These are phyloP conservation scores for Hypericum androsaemum DNA, from an alignment of 345 rosid species.

Conservation along the genomic window DNA sequence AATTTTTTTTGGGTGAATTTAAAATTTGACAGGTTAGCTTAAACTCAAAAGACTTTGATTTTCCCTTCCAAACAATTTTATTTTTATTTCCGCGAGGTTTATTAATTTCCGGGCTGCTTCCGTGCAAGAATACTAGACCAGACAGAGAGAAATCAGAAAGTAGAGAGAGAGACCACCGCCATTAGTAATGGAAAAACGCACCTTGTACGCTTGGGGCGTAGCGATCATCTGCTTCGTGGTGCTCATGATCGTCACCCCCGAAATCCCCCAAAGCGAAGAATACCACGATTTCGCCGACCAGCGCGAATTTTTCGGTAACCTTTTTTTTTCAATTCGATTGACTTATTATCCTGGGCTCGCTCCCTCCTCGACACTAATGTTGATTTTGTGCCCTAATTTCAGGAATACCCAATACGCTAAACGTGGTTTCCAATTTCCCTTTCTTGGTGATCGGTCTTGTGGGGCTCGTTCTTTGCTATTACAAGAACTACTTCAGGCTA, in stretches of 20 bases:
- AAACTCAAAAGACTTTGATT: no score
- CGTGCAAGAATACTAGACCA: no score
- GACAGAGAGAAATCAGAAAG: no score
- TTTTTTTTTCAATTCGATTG: background rate
- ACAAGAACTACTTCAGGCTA: constrained; percentile 58
- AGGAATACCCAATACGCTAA: constrained; percentile 79
- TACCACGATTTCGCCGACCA: constrained; percentile 92
- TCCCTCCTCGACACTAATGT: background rate
- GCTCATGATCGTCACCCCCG: constrained; percentile 80
- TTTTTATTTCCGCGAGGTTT: no score
- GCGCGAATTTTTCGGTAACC: constrained; percentile 63
- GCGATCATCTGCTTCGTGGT: constrained; percentile 57
- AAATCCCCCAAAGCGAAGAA: constrained; percentile 67
- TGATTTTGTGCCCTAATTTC: constrained; percentile 1
- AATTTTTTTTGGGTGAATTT: no score
- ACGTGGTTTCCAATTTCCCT: constrained; percentile 88
- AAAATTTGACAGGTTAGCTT: no score
- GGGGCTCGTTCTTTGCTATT: constrained; percentile 71
- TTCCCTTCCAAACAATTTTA: no score
- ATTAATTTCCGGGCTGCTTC: no score
- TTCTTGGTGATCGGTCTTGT: constrained; percentile 72
- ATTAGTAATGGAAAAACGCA: constrained; percentile 41
- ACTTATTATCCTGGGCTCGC: background rate
- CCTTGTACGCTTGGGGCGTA: constrained; percentile 47
- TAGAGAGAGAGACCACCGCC: no score